Evolutionary conservation across 1,284 basidiomycete genomes (phyloP), one percentile per base, ranked within the genome.

Genomic region (Sanghuangporus baumii): DNA sequence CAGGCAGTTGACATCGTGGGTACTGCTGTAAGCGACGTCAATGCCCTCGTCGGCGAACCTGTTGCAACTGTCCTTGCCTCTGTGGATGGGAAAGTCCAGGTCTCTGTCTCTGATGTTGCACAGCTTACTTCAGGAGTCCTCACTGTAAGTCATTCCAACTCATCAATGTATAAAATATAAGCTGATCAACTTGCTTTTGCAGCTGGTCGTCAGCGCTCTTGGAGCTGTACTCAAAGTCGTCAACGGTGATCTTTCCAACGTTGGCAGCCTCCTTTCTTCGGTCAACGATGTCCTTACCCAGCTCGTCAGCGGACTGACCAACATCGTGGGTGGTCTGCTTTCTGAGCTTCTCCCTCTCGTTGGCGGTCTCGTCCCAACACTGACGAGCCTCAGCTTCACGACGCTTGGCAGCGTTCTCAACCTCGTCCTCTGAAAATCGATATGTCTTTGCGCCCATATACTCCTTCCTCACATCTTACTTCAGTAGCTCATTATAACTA

Each of bases 181-280:
- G n/a, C 11, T 41, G 9, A 18, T 51, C 48, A 51, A 52, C 7
- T 18, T 31, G 36, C 14, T 8, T 23, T 48, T 37, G 5, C 38
- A 73, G 70, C 56, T 76, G 31, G 65, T 80, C 57, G 72, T 79
- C 67, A 63, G 52, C n/a, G 77, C 76, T 20, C 65, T 78, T 59
- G 70, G 69, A n/a, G 69, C 70, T 20, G 72, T 78, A 59, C 68
- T 80, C 23, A 68, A 70, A 37, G 61, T 78, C 26, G 73, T 74
- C 43, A 69, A 66, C 50, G 60, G 65, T 18, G 67, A 68, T 20
- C 66, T 73, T 51, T 60, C 66, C 5, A 69, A 70, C 16, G 63
- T 78, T 50, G 51, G 67, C n/a, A 55, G 63, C 9, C 41, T 73
- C 14, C 67, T 79, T 50, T 60, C 55, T 12, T 64, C 67, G 18